Evolutionary conservation across 768 basidiomycete species (phyloP), one percentile per base, ranked within the genome.

Genomic region (Hypholoma sublateritium): DNA sequence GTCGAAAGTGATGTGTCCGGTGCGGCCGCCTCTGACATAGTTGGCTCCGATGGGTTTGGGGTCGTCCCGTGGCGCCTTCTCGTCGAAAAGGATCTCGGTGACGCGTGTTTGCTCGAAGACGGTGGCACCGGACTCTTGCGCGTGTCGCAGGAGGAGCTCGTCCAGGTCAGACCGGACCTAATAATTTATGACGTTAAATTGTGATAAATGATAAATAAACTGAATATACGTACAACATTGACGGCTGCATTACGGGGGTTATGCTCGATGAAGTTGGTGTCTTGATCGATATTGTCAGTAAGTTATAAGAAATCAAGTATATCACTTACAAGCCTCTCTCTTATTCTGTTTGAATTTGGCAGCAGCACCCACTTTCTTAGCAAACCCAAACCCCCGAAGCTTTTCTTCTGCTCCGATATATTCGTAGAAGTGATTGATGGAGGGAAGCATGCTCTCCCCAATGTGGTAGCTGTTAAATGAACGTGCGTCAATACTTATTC

Each of bases 391-490:
- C n/a, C 58, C 52, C 12, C 54, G 59, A 13, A 78, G 59, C 52
- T 70, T 69, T 21, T 77, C 68, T 49, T 74, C 72, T 7, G 70
- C 70, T 28, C 61, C 76, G 37, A 78, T 74, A 60, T 74, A 76
- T 22, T 65, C 57, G 49, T 77, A 57, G 65, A 72, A 77, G 8
- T 66, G 60, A 8, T 68, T 67, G 32, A 59, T 54, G 13, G 58
- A 59, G 3, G 58, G 58, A 8, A 59, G 34, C 52, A 59, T 54
- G 43, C 53, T 55, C 50, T 59, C 58, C 11, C 58, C 58, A 50
- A 75, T 71, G 53, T 75, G 74, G 49, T 75, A 77, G 12, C 73
- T 73, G 37, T 16, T 34, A 7, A 47, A 16, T 22, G 47, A 41
- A 44, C 24, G 39, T 41, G 2, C 39, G 11, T 28, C 9, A 35